These are phyloP conservation scores for Scedosporium boydii DNA, from an alignment of 2,329 filamentous ascomycete species.

Conservation along the genomic window DNA sequence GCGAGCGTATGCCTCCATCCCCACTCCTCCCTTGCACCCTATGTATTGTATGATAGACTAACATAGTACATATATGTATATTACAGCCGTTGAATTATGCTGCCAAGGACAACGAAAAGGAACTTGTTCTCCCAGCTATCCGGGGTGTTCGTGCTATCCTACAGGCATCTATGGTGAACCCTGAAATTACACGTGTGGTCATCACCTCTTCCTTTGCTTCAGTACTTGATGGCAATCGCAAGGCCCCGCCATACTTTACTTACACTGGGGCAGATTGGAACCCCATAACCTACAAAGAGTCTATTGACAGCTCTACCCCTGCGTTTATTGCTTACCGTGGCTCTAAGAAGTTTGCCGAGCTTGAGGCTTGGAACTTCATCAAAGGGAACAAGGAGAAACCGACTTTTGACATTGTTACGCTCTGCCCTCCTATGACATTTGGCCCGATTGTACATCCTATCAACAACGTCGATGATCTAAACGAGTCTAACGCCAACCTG, in stretches of 20 bases:
- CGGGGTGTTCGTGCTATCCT: conserved; percentile 33
- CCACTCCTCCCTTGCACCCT: too few relatives aligned
- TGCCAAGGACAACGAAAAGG: conserved; percentile 32
- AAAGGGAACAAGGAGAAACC: conserved; percentile 18
- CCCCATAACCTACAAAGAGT: conserved; percentile 41
- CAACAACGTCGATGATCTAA: conserved; percentile 22
- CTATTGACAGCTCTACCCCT: conserved; percentile 26
- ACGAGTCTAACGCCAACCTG: conserved; percentile 31
- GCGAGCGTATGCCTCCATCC: conserved; percentile 18
- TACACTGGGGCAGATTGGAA: conserved; percentile 50
- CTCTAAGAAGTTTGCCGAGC: conserved; percentile 26
- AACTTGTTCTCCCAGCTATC: conserved; percentile 34
- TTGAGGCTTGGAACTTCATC: conserved; percentile 24
- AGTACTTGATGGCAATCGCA: conserved; percentile 42
- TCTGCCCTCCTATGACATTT: conserved; percentile 35
- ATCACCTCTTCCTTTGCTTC: conserved; percentile 63
- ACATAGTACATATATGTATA: too few relatives aligned
- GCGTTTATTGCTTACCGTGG: conserved; percentile 27
- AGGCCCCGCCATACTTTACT: conserved; percentile 36
- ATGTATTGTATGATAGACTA: too few relatives aligned
- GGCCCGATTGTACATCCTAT: conserved; percentile 33
- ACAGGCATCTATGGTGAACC: conserved; percentile 18
- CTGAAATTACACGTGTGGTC: conserved; percentile 24
- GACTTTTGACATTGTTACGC: conserved; percentile 30
- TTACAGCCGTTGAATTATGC: conserved; percentile 32